phyloP scores from a whole-genome alignment of 192 early-diverging fungal species.

The Ambispora gerdemannii region DNA sequence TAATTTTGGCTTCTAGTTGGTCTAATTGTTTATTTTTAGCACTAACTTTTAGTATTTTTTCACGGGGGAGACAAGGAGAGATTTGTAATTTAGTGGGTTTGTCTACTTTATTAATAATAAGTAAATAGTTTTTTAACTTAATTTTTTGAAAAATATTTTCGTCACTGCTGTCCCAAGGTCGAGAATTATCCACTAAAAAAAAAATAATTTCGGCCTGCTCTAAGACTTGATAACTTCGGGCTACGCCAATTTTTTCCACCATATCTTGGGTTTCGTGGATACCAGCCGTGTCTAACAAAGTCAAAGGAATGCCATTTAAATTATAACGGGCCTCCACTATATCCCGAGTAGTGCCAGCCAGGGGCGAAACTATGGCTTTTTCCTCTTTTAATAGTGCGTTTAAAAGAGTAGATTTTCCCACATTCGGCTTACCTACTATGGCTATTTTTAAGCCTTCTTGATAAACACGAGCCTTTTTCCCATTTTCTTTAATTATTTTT shows the following conservation, averaged over 20 bases:
- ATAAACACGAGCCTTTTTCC: neutral
- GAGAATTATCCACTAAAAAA: constrained; percentile 19
- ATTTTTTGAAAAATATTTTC: constrained; percentile 17
- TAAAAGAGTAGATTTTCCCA: constrained; percentile 10
- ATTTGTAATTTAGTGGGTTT: neutral
- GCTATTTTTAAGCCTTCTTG: constrained; percentile 9
- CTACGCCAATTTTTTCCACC: constrained; percentile 13
- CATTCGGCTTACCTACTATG: constrained; percentile 13
- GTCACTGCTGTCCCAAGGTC: neutral
- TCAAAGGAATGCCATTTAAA: neutral
- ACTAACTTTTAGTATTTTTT: neutral
- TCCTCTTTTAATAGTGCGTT: neutral
- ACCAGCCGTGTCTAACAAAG: constrained; percentile 2
- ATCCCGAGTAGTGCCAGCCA: neutral
- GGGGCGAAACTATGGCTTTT: constrained; percentile 9
- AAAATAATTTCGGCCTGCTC: constrained; percentile 14
- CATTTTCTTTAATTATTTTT: constrained; percentile 1
- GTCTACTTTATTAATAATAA: constrained; percentile 15
- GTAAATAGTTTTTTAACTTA: neutral
- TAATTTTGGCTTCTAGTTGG: constrained; percentile 13
- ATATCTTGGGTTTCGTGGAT: constrained; percentile 11
- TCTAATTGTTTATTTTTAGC: neutral
- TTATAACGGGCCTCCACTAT: constrained; percentile 14
- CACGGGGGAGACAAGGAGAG: neutral
- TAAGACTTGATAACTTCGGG: constrained; percentile 13